phyloP scores from a whole-genome alignment of 306 rosid genomes.

The Trifolium pratense region DNA sequence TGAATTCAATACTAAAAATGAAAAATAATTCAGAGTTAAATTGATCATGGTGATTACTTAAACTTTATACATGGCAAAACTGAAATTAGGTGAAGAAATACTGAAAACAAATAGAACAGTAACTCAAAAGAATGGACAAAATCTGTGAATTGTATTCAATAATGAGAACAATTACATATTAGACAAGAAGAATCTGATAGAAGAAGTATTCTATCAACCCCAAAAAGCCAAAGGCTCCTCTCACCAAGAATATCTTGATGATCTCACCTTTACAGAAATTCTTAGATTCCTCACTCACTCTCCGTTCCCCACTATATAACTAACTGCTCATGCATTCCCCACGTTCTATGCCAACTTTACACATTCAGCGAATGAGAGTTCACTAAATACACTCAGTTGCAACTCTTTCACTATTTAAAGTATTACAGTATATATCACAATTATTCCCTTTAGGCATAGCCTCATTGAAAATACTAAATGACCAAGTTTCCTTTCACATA shows the following conservation, averaged over 20 bases:
- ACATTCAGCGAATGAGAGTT: constrained; percentile 27
- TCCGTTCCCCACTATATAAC: too few relatives aligned
- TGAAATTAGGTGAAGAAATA: constrained; percentile 28
- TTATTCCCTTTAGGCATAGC: background rate
- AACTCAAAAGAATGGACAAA: too few relatives aligned
- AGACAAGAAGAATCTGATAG: too few relatives aligned
- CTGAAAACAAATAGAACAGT: background rate
- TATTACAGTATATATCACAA: constrained; percentile 9
- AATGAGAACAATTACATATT: too few relatives aligned
- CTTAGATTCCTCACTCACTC: too few relatives aligned
- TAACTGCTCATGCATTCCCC: too few relatives aligned
- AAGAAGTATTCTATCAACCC: too few relatives aligned
- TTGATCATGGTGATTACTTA: constrained; percentile 26
- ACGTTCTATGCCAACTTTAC: too few relatives aligned
- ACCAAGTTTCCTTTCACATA: constrained; percentile 15
- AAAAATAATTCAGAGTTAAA: constrained; percentile 18
- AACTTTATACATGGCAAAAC: constrained; percentile 26
- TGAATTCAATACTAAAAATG: constrained; percentile 34
- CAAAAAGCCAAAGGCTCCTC: too few relatives aligned
- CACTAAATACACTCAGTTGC: constrained; percentile 9
- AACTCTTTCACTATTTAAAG: constrained; percentile 17
- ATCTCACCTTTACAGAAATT: too few relatives aligned
- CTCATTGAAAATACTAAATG: constrained; percentile 27
- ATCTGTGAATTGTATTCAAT: too few relatives aligned
- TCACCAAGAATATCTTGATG: too few relatives aligned